A percentile compares a stretch with the other conserved stretches of the same genome.
These are phyloP conservation scores for Diplodia mutila DNA, from an alignment of 2,329 filamentous ascomycete genomes.

Conservation along the genomic window DNA sequence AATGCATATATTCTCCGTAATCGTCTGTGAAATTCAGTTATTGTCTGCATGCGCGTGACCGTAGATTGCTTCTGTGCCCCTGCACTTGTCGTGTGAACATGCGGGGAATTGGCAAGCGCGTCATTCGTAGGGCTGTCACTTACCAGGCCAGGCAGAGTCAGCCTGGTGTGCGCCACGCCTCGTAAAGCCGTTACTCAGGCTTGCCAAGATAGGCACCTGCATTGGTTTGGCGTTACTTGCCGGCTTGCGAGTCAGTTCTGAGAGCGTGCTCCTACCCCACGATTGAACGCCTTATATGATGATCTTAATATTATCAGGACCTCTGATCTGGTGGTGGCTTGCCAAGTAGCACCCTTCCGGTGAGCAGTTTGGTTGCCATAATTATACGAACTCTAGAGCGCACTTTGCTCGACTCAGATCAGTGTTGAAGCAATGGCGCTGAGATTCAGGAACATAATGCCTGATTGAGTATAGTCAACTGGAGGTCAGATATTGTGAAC, in stretches of 20 bases:
- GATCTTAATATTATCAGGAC: neutral
- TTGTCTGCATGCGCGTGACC: too few species aligned
- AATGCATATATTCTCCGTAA: too few species aligned
- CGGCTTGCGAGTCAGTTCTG: neutral
- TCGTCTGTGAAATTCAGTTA: too few species aligned
- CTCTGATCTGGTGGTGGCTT: neutral
- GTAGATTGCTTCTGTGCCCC: too few species aligned
- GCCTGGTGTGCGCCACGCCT: neutral
- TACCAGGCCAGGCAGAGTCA: neutral
- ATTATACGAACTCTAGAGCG: neutral
- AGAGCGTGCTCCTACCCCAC: neutral
- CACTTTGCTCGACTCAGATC: neutral
- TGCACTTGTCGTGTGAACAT: too few species aligned
- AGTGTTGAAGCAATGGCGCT: neutral
- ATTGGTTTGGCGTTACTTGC: neutral
- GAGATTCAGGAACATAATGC: neutral
- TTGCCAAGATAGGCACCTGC: neutral
- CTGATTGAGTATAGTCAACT: neutral
- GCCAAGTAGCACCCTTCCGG: neutral
- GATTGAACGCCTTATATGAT: neutral
- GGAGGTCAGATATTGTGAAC: fast-evolving
- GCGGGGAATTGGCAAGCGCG: too few species aligned
- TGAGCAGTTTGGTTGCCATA: neutral
- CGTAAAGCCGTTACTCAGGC: neutral
- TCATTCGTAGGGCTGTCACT: neutral